Conservation (phyloP, 2,329 filamentous ascomycete genomes). For the Colletotrichum cordylinicola region DNA sequence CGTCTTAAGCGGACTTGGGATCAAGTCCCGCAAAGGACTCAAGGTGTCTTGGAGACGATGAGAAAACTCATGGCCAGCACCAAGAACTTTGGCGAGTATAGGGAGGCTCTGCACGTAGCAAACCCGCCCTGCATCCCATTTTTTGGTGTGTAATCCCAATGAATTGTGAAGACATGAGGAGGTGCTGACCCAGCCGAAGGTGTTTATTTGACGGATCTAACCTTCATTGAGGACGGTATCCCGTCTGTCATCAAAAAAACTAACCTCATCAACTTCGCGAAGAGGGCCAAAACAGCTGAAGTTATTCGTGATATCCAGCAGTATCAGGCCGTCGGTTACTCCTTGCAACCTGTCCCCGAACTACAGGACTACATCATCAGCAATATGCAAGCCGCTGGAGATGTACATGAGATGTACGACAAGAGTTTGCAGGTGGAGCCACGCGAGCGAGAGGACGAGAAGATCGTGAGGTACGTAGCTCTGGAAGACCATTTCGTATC, state of each 20-base stretch:
- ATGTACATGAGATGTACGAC: conserved; percentile 99
- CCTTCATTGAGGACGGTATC: conserved; percentile 98
- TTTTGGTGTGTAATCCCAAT: conserved; percentile 70
- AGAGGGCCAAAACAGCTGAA: conserved; percentile 96
- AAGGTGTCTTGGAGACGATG: conserved; percentile 85
- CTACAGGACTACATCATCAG: conserved; percentile 95
- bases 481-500: conserved; percentile 29
- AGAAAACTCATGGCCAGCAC: conserved; percentile 94
- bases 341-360: conserved; percentile 85
- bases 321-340: conserved; percentile 97
- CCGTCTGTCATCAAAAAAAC: conserved; percentile 96
- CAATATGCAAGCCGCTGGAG: conserved; percentile 93
- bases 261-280: conserved; percentile 97
- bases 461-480: conserved; percentile 89
- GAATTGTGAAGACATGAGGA: background rate
- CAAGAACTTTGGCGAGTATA: conserved; percentile 97
- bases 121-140: conserved; percentile 98
- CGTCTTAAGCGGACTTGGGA: conserved; percentile 94
- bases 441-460: conserved; percentile 96
- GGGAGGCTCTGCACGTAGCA: conserved; percentile 88
- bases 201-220: conserved; percentile 95
- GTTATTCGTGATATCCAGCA: conserved; percentile 99
- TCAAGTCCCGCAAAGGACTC: conserved; percentile 86
- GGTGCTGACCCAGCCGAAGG: conserved; percentile 53
- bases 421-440: conserved; percentile 93